Evolutionary conservation across 1,284 basidiomycete genomes (phyloP), one percentile per base, ranked within the genome.

Genomic region (Trichosporon asahii): DNA sequence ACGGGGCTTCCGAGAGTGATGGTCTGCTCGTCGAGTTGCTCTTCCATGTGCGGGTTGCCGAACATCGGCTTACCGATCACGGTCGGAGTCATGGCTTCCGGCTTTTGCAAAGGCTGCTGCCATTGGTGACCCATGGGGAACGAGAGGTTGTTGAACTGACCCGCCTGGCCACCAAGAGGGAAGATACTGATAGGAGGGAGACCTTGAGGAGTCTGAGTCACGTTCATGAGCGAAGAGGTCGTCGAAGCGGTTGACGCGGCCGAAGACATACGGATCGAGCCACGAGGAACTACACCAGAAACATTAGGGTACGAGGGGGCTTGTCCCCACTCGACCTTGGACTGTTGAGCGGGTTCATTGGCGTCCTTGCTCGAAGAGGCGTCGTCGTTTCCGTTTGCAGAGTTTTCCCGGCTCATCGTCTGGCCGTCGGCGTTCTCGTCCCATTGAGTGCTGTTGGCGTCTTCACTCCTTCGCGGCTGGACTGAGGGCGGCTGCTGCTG

Each of bases 1-100:
- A 76, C 76, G 12, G 79, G 77, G 25, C 78, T 76, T 4, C 75
- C 69, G 49, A 79, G 73, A 0, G 78, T 77, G 65, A 79, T 77
- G 33, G 73, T 70, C 18, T 78, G 75, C 44, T 76, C 72, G 29
- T 73, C 67, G 33, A 68, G 44, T 9, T 68, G 65, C 11, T 72
- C 67, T 9, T 55, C 33, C 5, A 27, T 8, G 40, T 63, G 27
- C 37, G 60, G 40, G 18, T 66, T 46, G 33, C 49, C 33, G 35
- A 68, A 68, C 21, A 66, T 29, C n/a, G 68, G 67, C 7, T 70
- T 68, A n/a, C 66, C 68, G 33, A 74, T 61, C 55, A 74, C 68
- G 61, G 64, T 67, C 25, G 69, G 71, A 7, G 68, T 69, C 21
- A 66, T 55, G 15, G 55, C 55, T 61, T 61, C 57, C 57, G 27